A percentile compares a stretch with the other conserved stretches of the same genome.
phyloP scores from a whole-genome alignment of 2,329 filamentous ascomycete genomes.

The Trichoderma atroviride region DNA sequence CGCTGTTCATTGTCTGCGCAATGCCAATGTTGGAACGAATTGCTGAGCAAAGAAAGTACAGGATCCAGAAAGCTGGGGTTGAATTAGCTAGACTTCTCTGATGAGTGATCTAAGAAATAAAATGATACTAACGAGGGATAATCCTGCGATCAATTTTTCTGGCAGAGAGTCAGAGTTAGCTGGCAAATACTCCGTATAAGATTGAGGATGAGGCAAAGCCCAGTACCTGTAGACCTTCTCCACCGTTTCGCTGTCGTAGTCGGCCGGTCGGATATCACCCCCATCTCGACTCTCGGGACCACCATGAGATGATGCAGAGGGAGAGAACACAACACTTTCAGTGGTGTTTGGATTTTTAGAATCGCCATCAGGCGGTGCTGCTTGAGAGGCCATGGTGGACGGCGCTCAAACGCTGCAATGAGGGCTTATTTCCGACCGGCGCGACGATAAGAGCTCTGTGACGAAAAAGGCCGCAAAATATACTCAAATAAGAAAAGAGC shows the following conservation, averaged over 20 bases:
- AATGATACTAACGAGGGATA: conserved; percentile 53
- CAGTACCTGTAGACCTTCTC: conserved; percentile 56
- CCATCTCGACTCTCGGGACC: conserved; percentile 33
- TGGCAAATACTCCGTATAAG: neutral
- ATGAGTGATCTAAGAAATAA: conserved; percentile 2
- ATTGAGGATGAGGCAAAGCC: neutral
- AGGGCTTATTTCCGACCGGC: conserved; percentile 26
- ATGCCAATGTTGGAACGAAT: conserved; percentile 91
- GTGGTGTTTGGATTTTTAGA: conserved; percentile 13
- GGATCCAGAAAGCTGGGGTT: conserved; percentile 73
- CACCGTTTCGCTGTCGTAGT: conserved; percentile 55
- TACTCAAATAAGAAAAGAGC: neutral
- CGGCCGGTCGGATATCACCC: conserved; percentile 38
- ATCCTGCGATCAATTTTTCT: conserved; percentile 62
- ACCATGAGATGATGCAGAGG: conserved; percentile 5
- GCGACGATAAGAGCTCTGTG: neutral
- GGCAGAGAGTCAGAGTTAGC: neutral
- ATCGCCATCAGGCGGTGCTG: conserved; percentile 22
- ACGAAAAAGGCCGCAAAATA: neutral
- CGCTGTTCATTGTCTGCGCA: conserved; percentile 88
- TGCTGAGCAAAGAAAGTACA: conserved; percentile 91
- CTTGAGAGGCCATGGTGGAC: conserved; percentile 11
- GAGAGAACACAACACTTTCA: neutral
- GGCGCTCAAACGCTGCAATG: neutral
- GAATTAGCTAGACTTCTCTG: neutral